These are phyloP conservation scores for Eremochloa ophiuroides DNA, from an alignment of 176 grass and related monocot genomes.

Conservation along the genomic window DNA sequence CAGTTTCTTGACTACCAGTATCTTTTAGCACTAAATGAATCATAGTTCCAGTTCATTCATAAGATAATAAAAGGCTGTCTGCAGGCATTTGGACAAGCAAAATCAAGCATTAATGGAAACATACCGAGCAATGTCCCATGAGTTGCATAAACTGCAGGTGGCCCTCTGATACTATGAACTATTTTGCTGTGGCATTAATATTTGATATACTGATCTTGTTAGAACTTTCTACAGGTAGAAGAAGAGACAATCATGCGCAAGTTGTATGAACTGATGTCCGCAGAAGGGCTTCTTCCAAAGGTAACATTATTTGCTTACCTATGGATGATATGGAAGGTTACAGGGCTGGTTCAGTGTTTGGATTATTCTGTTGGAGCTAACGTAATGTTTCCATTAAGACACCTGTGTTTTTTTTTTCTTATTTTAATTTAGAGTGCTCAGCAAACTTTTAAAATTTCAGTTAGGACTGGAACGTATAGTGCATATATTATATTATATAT, in stretches of 20 bases:
- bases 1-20: not conserved
- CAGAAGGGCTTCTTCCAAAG: conserved; percentile 71
- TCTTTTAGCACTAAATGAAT: conserved; percentile 1
- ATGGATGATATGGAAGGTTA: not conserved
- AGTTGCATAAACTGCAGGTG: conserved; percentile 72
- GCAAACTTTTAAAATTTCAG: conserved; percentile 5
- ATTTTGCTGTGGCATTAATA: not conserved
- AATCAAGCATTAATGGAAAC: conserved; percentile 59
- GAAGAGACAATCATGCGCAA: conserved; percentile 91
- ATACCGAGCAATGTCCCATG: conserved; percentile 70
- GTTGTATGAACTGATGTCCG: conserved; percentile 60
- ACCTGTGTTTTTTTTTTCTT: not conserved
- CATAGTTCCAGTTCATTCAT: not conserved
- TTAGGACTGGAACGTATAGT: not conserved
- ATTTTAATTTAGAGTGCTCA: not conserved
- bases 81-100: conserved; percentile 87
- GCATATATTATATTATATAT: not conserved
- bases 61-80: conserved; percentile 19
- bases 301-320: conserved; percentile 35
- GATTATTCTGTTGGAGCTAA: not conserved
- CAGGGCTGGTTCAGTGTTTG: conserved; percentile 8
- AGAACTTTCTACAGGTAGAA: conserved; percentile 58
- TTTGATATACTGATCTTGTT: conserved; percentile 17
- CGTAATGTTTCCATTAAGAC: not conserved
- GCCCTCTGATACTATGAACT: not conserved